phyloP scores from a whole-genome alignment of 2,329 filamentous ascomycete genomes.

The Phyllosticta citrichinensis region DNA sequence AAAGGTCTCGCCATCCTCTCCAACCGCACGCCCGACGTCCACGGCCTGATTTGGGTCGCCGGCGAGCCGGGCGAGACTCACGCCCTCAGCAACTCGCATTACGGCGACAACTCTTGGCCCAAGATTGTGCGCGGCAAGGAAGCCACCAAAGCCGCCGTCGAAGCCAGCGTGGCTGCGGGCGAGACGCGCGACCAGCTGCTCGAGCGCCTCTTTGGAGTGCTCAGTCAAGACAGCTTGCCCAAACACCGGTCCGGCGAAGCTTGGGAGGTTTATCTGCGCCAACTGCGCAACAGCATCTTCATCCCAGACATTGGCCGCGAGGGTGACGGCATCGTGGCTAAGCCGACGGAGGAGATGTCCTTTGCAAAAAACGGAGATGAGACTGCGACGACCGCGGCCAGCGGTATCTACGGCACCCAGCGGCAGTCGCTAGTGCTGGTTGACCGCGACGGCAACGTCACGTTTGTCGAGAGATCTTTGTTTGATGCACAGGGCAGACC shows the following conservation, averaged over 20 bases:
- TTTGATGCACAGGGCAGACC: slow-evolving; percentile 44
- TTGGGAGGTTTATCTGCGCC: slow-evolving; percentile 45
- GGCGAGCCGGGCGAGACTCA: slow-evolving; percentile 41
- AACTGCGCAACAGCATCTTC: slow-evolving; percentile 51
- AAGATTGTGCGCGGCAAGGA: slow-evolving; percentile 51
- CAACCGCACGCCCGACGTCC: slow-evolving; percentile 46
- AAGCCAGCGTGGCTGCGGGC: slow-evolving; percentile 29
- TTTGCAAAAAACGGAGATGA: slow-evolving; percentile 23
- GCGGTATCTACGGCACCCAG: slow-evolving; percentile 52
- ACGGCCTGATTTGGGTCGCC: slow-evolving; percentile 43
- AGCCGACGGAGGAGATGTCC: slow-evolving; percentile 33
- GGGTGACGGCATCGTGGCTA: slow-evolving; percentile 28
- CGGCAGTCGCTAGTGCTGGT: slow-evolving; percentile 54
- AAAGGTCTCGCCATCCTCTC: slow-evolving; percentile 49
- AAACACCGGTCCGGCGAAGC: slow-evolving; percentile 37
- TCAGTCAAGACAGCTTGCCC: slow-evolving; percentile 48
- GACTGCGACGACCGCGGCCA: slow-evolving; percentile 25
- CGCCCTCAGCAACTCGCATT: slow-evolving; percentile 52
- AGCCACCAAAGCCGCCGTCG: slow-evolving; percentile 41
- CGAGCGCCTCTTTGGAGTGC: slow-evolving; percentile 40
- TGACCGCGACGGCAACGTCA: slow-evolving; percentile 43
- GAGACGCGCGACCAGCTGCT: slow-evolving; percentile 42
- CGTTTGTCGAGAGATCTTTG: slow-evolving; percentile 53
- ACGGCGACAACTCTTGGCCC: slow-evolving; percentile 49
- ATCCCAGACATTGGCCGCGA: slow-evolving; percentile 46